Conservation (phyloP, 495 filamentous ascomycete genomes). For the Aspergillus panamensis region DNA sequence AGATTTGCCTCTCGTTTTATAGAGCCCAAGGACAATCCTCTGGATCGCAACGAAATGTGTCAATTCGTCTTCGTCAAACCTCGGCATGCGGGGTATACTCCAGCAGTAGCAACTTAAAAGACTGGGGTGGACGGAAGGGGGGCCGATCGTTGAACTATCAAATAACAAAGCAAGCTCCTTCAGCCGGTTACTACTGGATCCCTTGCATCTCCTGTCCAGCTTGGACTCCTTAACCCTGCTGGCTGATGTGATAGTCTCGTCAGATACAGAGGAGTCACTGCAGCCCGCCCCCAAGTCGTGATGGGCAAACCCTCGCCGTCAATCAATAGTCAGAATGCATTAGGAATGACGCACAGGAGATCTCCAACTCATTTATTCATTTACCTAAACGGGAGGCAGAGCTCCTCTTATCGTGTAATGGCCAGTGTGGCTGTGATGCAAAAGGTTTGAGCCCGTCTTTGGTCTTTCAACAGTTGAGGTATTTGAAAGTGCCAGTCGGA, state of each 20-base stretch:
- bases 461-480: neutral
- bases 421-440: constrained; percentile 8
- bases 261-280: constrained; percentile 12
- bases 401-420: constrained; percentile 7
- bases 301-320: neutral
- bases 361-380: constrained; percentile 5
- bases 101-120: neutral
- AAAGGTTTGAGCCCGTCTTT: neutral
- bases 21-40: neutral
- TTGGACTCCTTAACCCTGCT: neutral
- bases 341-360: constrained; percentile 17
- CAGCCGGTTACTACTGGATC: neutral
- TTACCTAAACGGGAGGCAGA: neutral
- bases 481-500: constrained; percentile 14
- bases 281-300: neutral
- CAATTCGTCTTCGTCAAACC: neutral
- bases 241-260: neutral
- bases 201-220: neutral
- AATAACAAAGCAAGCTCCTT: neutral
- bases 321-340: constrained; percentile 17
- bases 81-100: constrained; percentile 2
- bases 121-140: neutral
- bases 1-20: neutral
- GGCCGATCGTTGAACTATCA: neutral
- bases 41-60: neutral